phyloP scores from a whole-genome alignment of 441 rosid species.

The Populus hybrid region DNA sequence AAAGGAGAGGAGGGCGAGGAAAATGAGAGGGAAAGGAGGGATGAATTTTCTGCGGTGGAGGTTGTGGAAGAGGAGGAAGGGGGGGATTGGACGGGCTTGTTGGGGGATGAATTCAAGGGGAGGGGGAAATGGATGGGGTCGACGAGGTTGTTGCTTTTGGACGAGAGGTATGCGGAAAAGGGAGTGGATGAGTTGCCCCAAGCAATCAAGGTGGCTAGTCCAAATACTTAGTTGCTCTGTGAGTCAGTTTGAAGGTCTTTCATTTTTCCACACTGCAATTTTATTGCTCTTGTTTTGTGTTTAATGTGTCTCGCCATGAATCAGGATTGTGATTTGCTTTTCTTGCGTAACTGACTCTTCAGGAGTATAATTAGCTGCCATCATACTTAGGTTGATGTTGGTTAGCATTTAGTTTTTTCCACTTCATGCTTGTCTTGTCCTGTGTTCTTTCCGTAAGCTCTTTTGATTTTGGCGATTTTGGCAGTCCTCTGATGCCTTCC shows the following conservation, averaged over 20 bases:
- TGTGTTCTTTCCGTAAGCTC: background rate
- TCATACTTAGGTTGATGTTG: background rate
- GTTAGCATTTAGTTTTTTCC: background rate
- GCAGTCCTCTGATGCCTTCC: background rate
- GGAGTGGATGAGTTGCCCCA: conserved; percentile 63
- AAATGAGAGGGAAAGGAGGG: conserved; percentile 30
- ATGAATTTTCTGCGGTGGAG: conserved; percentile 52
- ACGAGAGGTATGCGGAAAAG: conserved; percentile 55
- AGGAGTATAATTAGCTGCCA: background rate
- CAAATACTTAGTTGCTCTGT: conserved; percentile 11
- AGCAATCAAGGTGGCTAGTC: conserved; percentile 71
- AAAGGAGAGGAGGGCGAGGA: conserved; percentile 16
- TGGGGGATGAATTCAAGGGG: conserved; percentile 67
- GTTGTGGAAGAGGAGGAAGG: conserved; percentile 51
- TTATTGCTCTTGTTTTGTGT: background rate
- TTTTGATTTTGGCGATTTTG: background rate
- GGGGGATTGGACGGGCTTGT: conserved; percentile 55
- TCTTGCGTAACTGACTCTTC: background rate
- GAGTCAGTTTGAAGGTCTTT: conserved; percentile 12
- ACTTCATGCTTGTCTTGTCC: background rate
- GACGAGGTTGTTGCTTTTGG: conserved; percentile 87
- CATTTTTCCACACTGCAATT: background rate
- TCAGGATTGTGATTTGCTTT: background rate
- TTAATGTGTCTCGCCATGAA: conserved; percentile 4
- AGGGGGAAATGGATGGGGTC: conserved; percentile 72